phyloP scores from a whole-genome alignment of 768 basidiomycete species.

The Pleurotus citrinopileatus region DNA sequence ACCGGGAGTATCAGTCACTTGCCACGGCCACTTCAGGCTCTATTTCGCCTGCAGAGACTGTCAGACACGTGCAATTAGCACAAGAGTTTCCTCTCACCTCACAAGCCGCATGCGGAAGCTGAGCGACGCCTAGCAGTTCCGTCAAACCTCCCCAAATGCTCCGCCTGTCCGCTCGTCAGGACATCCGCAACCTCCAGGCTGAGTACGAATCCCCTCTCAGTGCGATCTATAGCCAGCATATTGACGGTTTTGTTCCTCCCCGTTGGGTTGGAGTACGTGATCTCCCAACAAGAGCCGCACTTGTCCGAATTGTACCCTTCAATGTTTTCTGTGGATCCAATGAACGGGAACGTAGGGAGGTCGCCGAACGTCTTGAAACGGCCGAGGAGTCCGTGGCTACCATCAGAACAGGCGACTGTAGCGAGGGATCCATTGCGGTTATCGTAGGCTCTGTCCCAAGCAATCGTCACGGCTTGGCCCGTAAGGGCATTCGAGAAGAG shows the following conservation, averaged over 20 bases:
- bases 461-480: slow-evolving; percentile 12
- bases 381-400: slow-evolving; percentile 38
- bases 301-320: slow-evolving; percentile 34
- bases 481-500: background rate
- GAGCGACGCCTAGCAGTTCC: slow-evolving; percentile 20
- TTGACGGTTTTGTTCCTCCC: slow-evolving; percentile 26
- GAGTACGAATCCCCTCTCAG: slow-evolving; percentile 11
- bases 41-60: too few relatives aligned
- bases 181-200: slow-evolving; percentile 26
- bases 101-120: slow-evolving; percentile 23
- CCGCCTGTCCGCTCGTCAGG: slow-evolving; percentile 28
- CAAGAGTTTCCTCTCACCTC: background rate
- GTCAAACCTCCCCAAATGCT: slow-evolving; percentile 21
- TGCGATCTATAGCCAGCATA: slow-evolving; percentile 37
- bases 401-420: slow-evolving; percentile 46
- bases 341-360: slow-evolving; percentile 42
- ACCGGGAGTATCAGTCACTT: too few relatives aligned
- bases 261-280: slow-evolving; percentile 29
- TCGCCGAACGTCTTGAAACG: slow-evolving; percentile 36
- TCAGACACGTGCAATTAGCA: too few relatives aligned
- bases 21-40: too few relatives aligned
- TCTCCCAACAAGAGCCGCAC: slow-evolving; percentile 47
- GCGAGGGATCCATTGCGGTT: slow-evolving; percentile 25
- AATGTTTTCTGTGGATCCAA: slow-evolving; percentile 40
- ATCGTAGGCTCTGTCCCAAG: slow-evolving; percentile 45